Base-by-base conservation (phyloP, 2,329 filamentous ascomycete species). In the Xylaria sp. region DNA sequence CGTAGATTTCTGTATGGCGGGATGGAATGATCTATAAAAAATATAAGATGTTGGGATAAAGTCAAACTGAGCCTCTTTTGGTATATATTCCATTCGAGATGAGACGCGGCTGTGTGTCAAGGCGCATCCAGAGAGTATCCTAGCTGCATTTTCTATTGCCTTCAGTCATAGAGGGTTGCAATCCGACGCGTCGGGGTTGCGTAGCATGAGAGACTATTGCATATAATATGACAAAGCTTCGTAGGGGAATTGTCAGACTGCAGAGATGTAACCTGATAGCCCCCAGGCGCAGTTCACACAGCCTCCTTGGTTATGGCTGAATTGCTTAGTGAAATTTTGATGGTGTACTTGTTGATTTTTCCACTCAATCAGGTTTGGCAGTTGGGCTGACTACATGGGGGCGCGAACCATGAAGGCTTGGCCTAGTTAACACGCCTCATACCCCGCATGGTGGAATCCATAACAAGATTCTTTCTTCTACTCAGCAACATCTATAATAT, bases 271-370 rank as follows among this genome's bases (percentile, higher is more conserved):
- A 23, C 4, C 21, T 43, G 25, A 43, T 4, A 28, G 15, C n/a
- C 21, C 17, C 14, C 11, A 19, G 51, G 51, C 51, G 51, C 25
- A 43, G 51, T 53, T n/a, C 21, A 53, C 51, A 53, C 23, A 53
- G 50, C 50, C 50, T 5, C 14, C n/a, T n/a, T n/a, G n/a, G n/a
- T n/a, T n/a, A n/a, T n/a, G n/a, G n/a, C n/a, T n/a, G n/a, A n/a
- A n/a, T n/a, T n/a, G n/a, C n/a, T n/a, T n/a, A n/a, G n/a, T n/a
- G n/a, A n/a, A n/a, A n/a, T n/a, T n/a, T n/a, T n/a, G n/a, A n/a
- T n/a, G n/a, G n/a, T n/a, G n/a, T n/a, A n/a, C n/a, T n/a, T n/a
- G n/a, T n/a, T n/a, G n/a, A n/a, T n/a, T n/a, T n/a, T n/a, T n/a
- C n/a, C n/a, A n/a, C n/a, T n/a, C n/a, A n/a, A n/a, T n/a, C n/a